phyloP scores from a whole-genome alignment of 1,139 yeast genomes.

The Barnettozyma hawaiiensis region DNA sequence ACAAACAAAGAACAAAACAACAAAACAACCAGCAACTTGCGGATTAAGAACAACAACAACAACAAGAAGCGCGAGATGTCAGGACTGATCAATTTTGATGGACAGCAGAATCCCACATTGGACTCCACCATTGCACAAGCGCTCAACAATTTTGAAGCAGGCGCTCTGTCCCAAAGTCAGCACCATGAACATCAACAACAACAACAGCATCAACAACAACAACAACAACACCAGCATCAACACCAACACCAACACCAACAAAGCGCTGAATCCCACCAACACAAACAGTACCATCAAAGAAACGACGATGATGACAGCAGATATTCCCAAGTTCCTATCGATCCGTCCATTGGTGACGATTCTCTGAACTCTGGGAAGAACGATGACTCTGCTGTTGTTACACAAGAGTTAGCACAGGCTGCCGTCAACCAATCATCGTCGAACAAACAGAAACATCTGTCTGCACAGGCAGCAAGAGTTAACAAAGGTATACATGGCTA shows the following conservation, averaged over 20 bases:
- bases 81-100: slow-evolving; percentile 9
- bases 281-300: slow-evolving; percentile 8
- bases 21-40: no score
- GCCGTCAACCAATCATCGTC: slow-evolving; percentile 21
- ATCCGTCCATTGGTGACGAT: slow-evolving; percentile 22
- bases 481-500: neutral
- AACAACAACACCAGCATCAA: slow-evolving; percentile 5
- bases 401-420: slow-evolving; percentile 20
- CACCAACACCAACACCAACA: slow-evolving; percentile 8
- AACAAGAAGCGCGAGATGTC: slow-evolving; percentile 6
- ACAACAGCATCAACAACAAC: slow-evolving; percentile 11
- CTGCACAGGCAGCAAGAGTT: slow-evolving; percentile 1
- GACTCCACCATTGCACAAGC: slow-evolving; percentile 17
- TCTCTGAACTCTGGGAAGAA: slow-evolving; percentile 13
- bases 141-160: slow-evolving; percentile 11
- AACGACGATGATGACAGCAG: slow-evolving; percentile 4
- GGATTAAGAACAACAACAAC: no score
- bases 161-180: slow-evolving; percentile 5
- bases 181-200: slow-evolving; percentile 10
- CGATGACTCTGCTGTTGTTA: slow-evolving; percentile 15
- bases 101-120: slow-evolving; percentile 12
- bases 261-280: neutral
- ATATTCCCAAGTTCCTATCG: slow-evolving; percentile 20
- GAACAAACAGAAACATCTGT: slow-evolving; percentile 3
- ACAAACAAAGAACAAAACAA: neutral